These are phyloP conservation scores for Sphagnum fallax DNA, from an alignment of 228 moss, liverwort and hornwort genomes.

Conservation along the genomic window DNA sequence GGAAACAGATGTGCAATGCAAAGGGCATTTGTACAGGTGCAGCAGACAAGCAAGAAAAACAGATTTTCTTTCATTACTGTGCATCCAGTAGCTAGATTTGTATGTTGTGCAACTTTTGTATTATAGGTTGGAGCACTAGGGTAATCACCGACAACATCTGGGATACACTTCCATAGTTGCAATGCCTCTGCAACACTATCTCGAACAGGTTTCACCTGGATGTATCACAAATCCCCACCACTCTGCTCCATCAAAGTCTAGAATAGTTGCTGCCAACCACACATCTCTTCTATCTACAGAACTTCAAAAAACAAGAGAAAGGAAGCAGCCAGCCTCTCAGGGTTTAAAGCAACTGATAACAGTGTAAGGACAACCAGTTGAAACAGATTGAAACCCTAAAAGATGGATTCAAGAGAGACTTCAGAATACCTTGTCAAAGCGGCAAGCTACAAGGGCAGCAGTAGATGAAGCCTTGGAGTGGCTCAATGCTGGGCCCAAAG, in stretches of 20 bases:
- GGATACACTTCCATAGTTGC: conserved; percentile 38
- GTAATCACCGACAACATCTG: conserved; percentile 3
- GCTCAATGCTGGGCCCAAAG: conserved; percentile 30
- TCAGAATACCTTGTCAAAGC: conserved; percentile 42
- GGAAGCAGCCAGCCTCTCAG: too few species aligned
- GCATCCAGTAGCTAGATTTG: neutral
- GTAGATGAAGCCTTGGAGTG: conserved; percentile 21
- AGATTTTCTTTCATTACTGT: neutral
- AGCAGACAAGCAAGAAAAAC: neutral
- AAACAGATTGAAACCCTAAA: neutral
- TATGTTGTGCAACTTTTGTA: neutral
- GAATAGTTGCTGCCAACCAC: too few species aligned
- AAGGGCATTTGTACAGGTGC: too few species aligned
- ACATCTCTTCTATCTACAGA: too few species aligned
- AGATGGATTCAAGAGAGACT: neutral
- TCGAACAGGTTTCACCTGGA: conserved; percentile 47
- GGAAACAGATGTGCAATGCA: too few species aligned
- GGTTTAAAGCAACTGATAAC: too few species aligned
- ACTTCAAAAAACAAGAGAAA: too few species aligned
- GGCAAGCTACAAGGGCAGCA: conserved; percentile 29
- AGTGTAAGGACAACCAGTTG: neutral
- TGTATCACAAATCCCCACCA: neutral
- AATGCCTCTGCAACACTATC: conserved; percentile 49
- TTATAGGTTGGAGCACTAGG: conserved; percentile 1
- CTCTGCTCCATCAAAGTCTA: too few species aligned